Base-by-base conservation (phyloP, 371 early-diverging fungal genomes). In the Neoconidiobolus thromboides region DNA sequence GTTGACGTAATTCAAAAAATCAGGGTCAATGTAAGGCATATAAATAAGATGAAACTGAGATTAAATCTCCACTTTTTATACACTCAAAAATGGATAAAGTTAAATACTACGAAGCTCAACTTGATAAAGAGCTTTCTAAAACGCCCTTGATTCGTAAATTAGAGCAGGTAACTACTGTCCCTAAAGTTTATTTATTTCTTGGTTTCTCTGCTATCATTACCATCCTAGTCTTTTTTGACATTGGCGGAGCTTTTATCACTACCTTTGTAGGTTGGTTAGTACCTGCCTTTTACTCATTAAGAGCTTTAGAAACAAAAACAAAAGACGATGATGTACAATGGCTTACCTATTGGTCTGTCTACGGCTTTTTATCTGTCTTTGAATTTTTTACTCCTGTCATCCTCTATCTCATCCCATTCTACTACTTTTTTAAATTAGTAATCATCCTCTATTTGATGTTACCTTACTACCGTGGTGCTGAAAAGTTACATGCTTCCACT, bases 331-430 rank as follows among this genome's bases (percentile, higher is more conserved):
- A 93, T 67, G 81, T 73, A 47, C 93, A 92, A 71, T 93, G 94
- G 93, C 71, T 82, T 61, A 81, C 81, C 14, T 85, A 85, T 69
- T 85, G 85, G 76, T 79, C 79, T 36, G 90, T 94, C 9, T 89
- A 84, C 70, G 93, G 86, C 41, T 79, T 89, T 69, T 68, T 89
- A 47, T 84, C 83, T 64, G 70, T 87, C 48, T 46, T 81, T 60
- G 93, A 93, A 76, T 89, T 83, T 76, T 91, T 91, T 68, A 75
- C 81, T 59, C 86, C 87, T 59, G 60, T 82, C 57, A 57, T 93
- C 14, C 71, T 87, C 60, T 84, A 83, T 74, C 93, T 92, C 91
- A 70, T 90, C 68, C 91, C 93, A 55, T 87, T 94, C 74, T 96
- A 93, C 76, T 93, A 86, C 71, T 67, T 83, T 61, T 76, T 91